Evolutionary conservation across 306 rosid genomes (phyloP), one percentile per base, ranked within the genome.

Genomic region (Prunus davidiana): DNA sequence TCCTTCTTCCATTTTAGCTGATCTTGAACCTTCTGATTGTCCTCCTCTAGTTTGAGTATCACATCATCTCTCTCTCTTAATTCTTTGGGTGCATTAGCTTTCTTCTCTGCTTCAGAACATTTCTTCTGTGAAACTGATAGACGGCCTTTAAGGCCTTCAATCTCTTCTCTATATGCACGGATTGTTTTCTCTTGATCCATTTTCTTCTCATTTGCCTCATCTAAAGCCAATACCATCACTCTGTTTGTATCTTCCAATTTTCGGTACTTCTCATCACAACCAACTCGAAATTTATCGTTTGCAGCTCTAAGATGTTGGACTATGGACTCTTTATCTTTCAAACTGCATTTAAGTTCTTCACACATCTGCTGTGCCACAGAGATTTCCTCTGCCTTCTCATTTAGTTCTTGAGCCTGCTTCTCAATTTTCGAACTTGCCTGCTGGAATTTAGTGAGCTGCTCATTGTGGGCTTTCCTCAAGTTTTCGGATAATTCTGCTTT

Each of bases 1-100:
- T 94, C 96, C 78, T 75, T 89, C 82, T 90, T 92, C 98, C 95
- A 92, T 80, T 92, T 90, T 34, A 94, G 71, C 79, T 88, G 87
- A 64, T 94, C 96, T 87, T 80, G 84, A 71, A 87, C 51, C 78
- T 87, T 85, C 72, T 81, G 78, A 51, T 38, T 79, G 79, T 87
- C 88, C 73, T 92, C 89, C 74, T 86, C 91, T 27, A 89, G 56
- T 69, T 78, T 79, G 58, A 76, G 64, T 0, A 88, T 32, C 79
- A 77, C 27, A 69, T 80, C 85, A 45, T 91, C 86, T 80, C 87
- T 82, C 56, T 88, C 91, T 64, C 86, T 80, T 32, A 67, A 18
- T 63, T 89, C 92, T 49, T 85, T 88, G 22, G 82, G 73, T 47
- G 84, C 81, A 54, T 72, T 73, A 1, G 72, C 75, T 10, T 69